Evolutionary conservation across 345 rosid species (phyloP).

Genomic region (Eutrema japonicum): DNA sequence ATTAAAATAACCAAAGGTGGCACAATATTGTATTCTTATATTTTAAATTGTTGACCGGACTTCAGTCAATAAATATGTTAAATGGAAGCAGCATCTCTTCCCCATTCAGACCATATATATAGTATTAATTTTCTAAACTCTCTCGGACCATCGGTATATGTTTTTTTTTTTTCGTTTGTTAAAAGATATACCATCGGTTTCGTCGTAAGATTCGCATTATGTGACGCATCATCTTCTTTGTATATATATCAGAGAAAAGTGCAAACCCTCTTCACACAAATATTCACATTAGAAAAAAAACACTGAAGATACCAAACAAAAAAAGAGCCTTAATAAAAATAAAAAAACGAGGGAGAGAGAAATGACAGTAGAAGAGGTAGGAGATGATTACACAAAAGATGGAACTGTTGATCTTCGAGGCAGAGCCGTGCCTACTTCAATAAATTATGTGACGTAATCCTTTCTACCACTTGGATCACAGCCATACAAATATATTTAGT

Average conservation of each 20-base stretch:
- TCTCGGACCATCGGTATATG: not conserved
- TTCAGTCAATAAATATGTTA: not conserved
- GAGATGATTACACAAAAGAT: conserved; percentile 75
- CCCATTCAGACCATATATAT: not conserved
- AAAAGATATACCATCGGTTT: not conserved
- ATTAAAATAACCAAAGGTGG: not conserved
- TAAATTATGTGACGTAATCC: too few relatives aligned
- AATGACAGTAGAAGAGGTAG: conserved; percentile 47
- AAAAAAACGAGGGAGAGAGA: not conserved
- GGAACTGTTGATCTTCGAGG: conserved; percentile 89
- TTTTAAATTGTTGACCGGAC: not conserved
- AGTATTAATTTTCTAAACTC: not conserved
- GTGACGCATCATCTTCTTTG: conserved; percentile 16
- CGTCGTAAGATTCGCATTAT: conserved; percentile 8
- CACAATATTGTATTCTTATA: not conserved
- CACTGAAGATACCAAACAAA: conserved; percentile 6
- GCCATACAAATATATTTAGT: too few relatives aligned
- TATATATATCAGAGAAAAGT: conserved; percentile 13
- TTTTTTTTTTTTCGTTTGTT: too few relatives aligned
- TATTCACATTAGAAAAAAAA: conserved; percentile 4
- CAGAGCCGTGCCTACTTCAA: too few relatives aligned
- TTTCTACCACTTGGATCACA: too few relatives aligned
- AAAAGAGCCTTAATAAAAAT: too few relatives aligned
- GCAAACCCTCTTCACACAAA: conserved; percentile 16
- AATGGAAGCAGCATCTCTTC: not conserved